These are phyloP conservation scores for Starmerella sp. DNA, from an alignment of 805 yeast species.

Conservation along the genomic window DNA sequence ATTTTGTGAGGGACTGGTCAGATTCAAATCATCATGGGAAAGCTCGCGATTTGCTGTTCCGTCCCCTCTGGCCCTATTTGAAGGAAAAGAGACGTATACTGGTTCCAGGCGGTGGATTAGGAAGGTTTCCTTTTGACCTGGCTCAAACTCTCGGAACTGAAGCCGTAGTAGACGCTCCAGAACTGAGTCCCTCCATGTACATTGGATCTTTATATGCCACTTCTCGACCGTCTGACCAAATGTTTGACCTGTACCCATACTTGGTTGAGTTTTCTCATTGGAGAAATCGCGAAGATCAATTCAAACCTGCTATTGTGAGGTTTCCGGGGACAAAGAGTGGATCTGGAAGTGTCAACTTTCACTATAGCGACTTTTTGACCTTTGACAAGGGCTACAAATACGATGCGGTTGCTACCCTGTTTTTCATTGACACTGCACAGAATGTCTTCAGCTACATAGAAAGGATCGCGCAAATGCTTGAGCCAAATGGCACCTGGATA, in stretches of 20 bases:
- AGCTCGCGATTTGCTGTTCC: constrained; percentile 45
- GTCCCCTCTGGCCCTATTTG: constrained; percentile 40
- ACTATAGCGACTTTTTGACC: constrained; percentile 53
- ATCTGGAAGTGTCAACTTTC: constrained; percentile 1
- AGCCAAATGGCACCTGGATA: constrained; percentile 60
- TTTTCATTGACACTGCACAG: constrained; percentile 88
- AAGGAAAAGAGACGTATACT: constrained; percentile 34
- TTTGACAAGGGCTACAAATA: constrained; percentile 33
- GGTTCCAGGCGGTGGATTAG: constrained; percentile 84
- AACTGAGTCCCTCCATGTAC: constrained; percentile 66
- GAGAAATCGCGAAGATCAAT: constrained; percentile 37
- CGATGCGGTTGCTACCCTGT: constrained; percentile 40
- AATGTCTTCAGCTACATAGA: constrained; percentile 67
- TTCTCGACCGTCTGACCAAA: not conserved
- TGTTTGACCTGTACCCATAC: constrained; percentile 28
- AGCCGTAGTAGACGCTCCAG: constrained; percentile 53
- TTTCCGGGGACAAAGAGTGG: not conserved
- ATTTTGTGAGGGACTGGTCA: constrained; percentile 72
- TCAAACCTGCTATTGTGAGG: constrained; percentile 23
- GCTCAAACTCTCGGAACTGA: constrained; percentile 17
- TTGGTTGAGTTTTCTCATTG: constrained; percentile 64
- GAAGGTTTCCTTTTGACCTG: constrained; percentile 61
- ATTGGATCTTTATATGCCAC: constrained; percentile 30
- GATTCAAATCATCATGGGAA: constrained; percentile 27
- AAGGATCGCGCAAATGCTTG: constrained; percentile 41